Evolutionary conservation across 371 early-diverging fungal species (phyloP).

Genomic region (Amoeboradix gromovi): DNA sequence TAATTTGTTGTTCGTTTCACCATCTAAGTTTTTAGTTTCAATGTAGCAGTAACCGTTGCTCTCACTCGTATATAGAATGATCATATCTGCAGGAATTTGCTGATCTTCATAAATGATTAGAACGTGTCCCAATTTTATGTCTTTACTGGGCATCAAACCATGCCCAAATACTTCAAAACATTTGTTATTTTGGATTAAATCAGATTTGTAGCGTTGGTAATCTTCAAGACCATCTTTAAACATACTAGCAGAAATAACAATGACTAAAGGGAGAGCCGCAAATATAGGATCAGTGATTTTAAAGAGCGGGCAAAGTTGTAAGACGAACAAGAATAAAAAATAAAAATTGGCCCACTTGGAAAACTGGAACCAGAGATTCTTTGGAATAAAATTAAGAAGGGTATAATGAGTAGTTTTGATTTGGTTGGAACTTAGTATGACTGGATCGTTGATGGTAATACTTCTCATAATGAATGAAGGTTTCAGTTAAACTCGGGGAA

Average conservation of each 20-base stretch:
- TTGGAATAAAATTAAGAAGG: background rate
- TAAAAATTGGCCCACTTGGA: background rate
- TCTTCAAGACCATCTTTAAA: slow-evolving; percentile 35
- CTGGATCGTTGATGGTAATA: background rate
- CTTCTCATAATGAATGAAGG: background rate
- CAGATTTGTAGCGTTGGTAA: slow-evolving; percentile 20
- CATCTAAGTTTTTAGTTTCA: slow-evolving; percentile 38
- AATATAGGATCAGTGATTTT: background rate
- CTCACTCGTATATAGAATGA: slow-evolving; percentile 16
- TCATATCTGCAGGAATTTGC: slow-evolving; percentile 26
- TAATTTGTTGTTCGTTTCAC: slow-evolving; percentile 35
- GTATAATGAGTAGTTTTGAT: slow-evolving; percentile 1
- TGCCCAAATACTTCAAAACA: background rate
- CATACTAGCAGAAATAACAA: slow-evolving; percentile 24
- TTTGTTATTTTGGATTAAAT: slow-evolving; percentile 15
- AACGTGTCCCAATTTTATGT: slow-evolving; percentile 23
- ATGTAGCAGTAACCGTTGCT: slow-evolving; percentile 25
- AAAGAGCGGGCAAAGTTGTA: background rate
- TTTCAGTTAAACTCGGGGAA: too few relatives aligned
- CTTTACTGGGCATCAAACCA: background rate
- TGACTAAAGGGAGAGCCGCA: slow-evolving; percentile 7
- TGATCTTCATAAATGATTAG: slow-evolving; percentile 16
- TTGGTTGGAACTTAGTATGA: background rate
- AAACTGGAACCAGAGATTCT: background rate
- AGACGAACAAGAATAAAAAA: background rate